Evolutionary conservation across 305 asterid genomes (phyloP).

Genomic region (Rubia peregrina): DNA sequence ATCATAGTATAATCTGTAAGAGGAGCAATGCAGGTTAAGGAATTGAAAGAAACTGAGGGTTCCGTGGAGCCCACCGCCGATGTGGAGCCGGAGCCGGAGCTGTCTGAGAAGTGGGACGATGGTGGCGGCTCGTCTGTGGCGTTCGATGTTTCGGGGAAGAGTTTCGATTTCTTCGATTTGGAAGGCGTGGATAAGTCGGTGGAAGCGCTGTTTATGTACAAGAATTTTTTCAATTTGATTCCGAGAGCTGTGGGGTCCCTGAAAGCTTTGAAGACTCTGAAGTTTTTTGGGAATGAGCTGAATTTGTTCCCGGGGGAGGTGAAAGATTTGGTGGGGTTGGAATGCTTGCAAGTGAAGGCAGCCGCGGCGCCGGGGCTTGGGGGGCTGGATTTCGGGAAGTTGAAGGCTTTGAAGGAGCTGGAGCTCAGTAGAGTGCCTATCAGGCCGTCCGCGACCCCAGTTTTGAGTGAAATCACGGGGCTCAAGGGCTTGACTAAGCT

Average conservation of each 20-base stretch:
- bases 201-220: constrained; percentile 65
- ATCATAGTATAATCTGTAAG: neutral
- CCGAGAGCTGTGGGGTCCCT: constrained; percentile 56
- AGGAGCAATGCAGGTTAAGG: constrained; percentile 40
- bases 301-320: constrained; percentile 68
- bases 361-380: constrained; percentile 45
- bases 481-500: constrained; percentile 73
- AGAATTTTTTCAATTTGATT: constrained; percentile 70
- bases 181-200: constrained; percentile 30
- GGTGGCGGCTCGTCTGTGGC: constrained; percentile 26
- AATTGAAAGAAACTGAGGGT: constrained; percentile 33
- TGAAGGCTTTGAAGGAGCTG: constrained; percentile 73
- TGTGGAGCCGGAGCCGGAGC: constrained; percentile 27
- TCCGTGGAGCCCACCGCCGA: constrained; percentile 21
- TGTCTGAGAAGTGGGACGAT: constrained; percentile 24
- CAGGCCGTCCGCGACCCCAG: constrained; percentile 60
- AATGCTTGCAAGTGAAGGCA: constrained; percentile 74
- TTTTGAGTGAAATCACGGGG: constrained; percentile 64
- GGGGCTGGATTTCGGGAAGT: constrained; percentile 63
- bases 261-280: constrained; percentile 54
- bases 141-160: constrained; percentile 59
- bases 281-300: constrained; percentile 76
- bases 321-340: constrained; percentile 55
- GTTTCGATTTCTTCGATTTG: constrained; percentile 45
- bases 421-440: constrained; percentile 79